phyloP scores from a whole-genome alignment of 1,284 basidiomycete genomes.

The Cystobasidium slooffiae region DNA sequence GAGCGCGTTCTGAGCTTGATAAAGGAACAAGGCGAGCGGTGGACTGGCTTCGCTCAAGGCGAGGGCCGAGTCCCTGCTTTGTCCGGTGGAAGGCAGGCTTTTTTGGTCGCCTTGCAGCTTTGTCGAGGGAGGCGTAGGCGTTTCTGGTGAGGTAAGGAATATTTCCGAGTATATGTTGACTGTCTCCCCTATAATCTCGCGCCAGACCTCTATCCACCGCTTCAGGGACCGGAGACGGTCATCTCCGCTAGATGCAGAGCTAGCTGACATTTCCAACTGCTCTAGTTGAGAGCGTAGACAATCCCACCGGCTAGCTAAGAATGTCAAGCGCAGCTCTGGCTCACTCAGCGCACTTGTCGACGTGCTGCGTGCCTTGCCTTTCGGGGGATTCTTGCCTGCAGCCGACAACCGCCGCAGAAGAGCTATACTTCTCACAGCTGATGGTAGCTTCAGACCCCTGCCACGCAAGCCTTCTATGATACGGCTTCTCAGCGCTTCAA shows the following conservation, averaged over 20 bases:
- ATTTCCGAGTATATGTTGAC: conserved; percentile 86
- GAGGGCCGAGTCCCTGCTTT: conserved; percentile 7
- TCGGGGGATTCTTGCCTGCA: not conserved
- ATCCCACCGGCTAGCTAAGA: conserved; percentile 67
- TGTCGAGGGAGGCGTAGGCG: conserved; percentile 44
- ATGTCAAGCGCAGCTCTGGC: conserved; percentile 69
- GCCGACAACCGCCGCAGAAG: conserved; percentile 78
- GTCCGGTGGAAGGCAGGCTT: conserved; percentile 4
- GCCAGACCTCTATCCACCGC: conserved; percentile 86
- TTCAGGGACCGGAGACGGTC: conserved; percentile 78
- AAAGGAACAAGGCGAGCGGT: conserved; percentile 66
- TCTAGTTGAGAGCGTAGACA: conserved; percentile 60
- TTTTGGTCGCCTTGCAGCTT: not conserved
- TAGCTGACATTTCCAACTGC: conserved; percentile 56
- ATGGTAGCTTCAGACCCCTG: conserved; percentile 77
- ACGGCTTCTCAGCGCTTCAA: conserved; percentile 62
- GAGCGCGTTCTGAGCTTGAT: conserved; percentile 64
- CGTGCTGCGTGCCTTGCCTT: conserved; percentile 9
- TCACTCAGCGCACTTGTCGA: conserved; percentile 58
- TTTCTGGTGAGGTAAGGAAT: conserved; percentile 68
- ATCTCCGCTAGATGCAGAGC: conserved; percentile 56
- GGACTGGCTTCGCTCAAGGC: conserved; percentile 57
- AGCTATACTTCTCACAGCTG: conserved; percentile 81
- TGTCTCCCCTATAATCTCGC: conserved; percentile 89
- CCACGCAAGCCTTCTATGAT: conserved; percentile 79